A percentile compares a stretch with the other conserved stretches of the same genome.
Evolutionary conservation across 2,329 filamentous ascomycete species (phyloP).

Genomic region (Biscogniauxia sp.): DNA sequence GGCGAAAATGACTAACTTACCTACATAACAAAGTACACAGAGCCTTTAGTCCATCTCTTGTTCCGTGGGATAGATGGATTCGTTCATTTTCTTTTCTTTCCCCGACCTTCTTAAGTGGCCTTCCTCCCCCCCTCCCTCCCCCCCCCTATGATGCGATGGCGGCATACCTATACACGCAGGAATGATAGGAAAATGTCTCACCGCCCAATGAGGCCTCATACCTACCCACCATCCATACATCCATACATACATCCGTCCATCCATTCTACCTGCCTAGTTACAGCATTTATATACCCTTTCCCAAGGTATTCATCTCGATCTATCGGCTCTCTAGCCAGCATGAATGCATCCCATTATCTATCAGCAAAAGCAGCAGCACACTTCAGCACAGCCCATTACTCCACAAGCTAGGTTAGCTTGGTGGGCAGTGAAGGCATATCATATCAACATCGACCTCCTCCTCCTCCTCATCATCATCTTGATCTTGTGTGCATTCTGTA

Average conservation of each 20-base stretch:
- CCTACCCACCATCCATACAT: not conserved
- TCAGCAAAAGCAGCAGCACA: not conserved
- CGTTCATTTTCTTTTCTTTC: not conserved
- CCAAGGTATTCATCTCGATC: not conserved
- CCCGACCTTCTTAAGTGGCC: not conserved
- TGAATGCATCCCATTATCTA: not conserved
- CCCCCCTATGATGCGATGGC: not conserved
- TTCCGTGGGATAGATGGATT: not conserved
- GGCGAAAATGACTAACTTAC: too few species aligned
- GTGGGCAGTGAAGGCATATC: not conserved
- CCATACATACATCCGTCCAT: not conserved
- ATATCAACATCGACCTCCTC: not conserved
- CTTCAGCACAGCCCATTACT: not conserved
- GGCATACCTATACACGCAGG: too few species aligned
- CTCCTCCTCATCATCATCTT: not conserved
- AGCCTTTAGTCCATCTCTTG: not conserved
- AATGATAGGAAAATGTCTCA: not conserved
- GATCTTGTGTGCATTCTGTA: not conserved
- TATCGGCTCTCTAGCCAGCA: not conserved
- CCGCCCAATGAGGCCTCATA: not conserved
- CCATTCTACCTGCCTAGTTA: too few species aligned
- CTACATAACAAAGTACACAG: too few species aligned
- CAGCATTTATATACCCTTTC: not conserved
- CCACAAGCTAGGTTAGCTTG: not conserved
- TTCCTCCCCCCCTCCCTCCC: too few species aligned